Base-by-base conservation (phyloP, 208 protist genomes). In the Porcisia deanei region DNA sequence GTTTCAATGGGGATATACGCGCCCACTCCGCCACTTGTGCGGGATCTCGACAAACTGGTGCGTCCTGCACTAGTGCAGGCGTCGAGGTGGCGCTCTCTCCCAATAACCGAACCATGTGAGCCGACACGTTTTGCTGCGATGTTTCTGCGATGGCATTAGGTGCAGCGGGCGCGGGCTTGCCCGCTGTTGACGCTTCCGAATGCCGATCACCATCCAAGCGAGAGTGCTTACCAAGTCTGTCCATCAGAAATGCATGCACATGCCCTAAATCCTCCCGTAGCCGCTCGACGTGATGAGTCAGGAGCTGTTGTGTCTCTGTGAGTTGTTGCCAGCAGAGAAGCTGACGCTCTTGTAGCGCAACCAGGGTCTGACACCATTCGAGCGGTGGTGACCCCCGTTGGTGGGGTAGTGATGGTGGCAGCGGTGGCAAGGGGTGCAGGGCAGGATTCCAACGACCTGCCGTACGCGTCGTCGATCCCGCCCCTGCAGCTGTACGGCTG, bases 271-370 rank as follows among this genome's bases (percentile, higher is more conserved):
- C 78, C 52, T 59, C 78, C 45, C 53, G 45, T 4, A 82, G 12
- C 18, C 59, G 57, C 45, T 65, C 66, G 18, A 82, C 9, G 30
- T 77, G 71, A 25, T 67, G 72, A 2, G 43, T 45, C 39, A 81
- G 45, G 18, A 60, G 61, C 37, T 81, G 70, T 54, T 76, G 76
- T 30, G 61, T 68, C 14, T 70, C 57, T 25, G 47, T 34, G 30
- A 82, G 71, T 63, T 82, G 78, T 52, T 72, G 54, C 72, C 64
- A 82, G 34, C 67, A 75, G 34, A n/a, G 64, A 2, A 82, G 78
- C 39, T 82, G 78, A 37, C 78, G 78, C 54, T 82, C 72, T 39
- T 82, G 78, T 34, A 75, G 70, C 1, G 59, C 39, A 10, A 68
- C 25, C 1, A 77, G 9, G 30, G 70, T 25, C 22, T 70, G 45